phyloP scores from a whole-genome alignment of 1,284 basidiomycete genomes.

The Microbotryum lychnidis-dioicae region DNA sequence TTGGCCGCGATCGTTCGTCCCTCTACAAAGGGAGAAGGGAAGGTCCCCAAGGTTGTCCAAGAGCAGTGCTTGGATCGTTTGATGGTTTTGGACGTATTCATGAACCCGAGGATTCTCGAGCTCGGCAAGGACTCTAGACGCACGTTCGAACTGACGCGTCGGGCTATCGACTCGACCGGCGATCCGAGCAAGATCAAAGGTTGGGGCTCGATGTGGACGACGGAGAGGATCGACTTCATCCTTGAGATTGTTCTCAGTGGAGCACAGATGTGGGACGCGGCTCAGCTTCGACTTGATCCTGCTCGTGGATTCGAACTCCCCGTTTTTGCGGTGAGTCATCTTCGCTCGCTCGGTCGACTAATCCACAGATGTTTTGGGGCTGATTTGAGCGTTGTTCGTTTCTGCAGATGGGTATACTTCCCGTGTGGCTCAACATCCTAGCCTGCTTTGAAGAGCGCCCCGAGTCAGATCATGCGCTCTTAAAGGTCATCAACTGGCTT shows the following conservation, averaged over 20 bases:
- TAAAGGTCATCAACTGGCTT: too few species aligned
- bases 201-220: conserved; percentile 16
- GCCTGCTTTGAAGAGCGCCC: too few species aligned
- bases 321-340: not conserved
- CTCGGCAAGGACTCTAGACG: too few species aligned
- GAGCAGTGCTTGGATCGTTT: too few species aligned
- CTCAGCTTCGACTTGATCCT: not conserved
- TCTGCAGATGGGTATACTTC: too few species aligned
- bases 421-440: too few species aligned
- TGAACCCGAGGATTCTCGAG: too few species aligned
- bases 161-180: conserved; percentile 1
- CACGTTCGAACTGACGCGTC: too few species aligned
- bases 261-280: not conserved
- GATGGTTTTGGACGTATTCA: too few species aligned
- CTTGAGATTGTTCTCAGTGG: not conserved
- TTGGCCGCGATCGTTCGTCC: conserved; percentile 13
- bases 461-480: too few species aligned
- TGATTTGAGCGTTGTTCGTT: not conserved
- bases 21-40: not conserved
- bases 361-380: not conserved
- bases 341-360: not conserved
- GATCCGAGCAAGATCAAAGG: conserved; percentile 3
- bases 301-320: not conserved
- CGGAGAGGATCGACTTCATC: conserved; percentile 2
- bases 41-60: too few species aligned